Evolutionary conservation across 2,329 filamentous ascomycete genomes (phyloP).

Genomic region (Polychaeton citri): DNA sequence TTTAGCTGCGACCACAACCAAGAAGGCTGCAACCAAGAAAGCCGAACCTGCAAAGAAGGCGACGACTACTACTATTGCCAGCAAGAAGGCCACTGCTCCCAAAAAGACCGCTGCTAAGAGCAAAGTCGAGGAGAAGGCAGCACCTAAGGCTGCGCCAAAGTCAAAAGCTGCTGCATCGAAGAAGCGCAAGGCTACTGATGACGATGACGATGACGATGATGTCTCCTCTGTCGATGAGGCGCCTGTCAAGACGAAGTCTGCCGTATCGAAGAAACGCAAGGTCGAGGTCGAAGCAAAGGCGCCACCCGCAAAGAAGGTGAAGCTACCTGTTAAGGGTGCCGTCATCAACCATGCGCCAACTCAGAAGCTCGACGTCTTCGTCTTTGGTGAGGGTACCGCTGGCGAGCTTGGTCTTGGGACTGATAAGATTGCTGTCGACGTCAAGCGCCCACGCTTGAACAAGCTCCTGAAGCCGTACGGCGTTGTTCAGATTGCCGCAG

Average conservation of each 20-base stretch:
- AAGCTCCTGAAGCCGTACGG: slow-evolving; percentile 45
- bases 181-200: slow-evolving; percentile 5
- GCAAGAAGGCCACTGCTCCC: slow-evolving; percentile 3
- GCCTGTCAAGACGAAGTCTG: slow-evolving; percentile 5
- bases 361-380: slow-evolving; percentile 56
- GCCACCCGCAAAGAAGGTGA: slow-evolving; percentile 10
- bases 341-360: slow-evolving; percentile 53
- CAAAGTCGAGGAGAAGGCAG: slow-evolving; percentile 3
- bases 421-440: slow-evolving; percentile 53
- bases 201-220: slow-evolving; percentile 1
- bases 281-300: slow-evolving; percentile 9
- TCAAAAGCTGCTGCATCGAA: slow-evolving; percentile 4
- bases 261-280: slow-evolving; percentile 9
- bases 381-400: slow-evolving; percentile 68
- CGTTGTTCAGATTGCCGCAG: slow-evolving; percentile 63
- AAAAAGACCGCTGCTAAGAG: slow-evolving; percentile 13
- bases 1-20: background rate
- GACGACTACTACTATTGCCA: slow-evolving; percentile 17
- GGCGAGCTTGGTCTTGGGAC: slow-evolving; percentile 70
- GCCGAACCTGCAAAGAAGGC: slow-evolving; percentile 9
- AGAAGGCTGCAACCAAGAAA: slow-evolving; percentile 4
- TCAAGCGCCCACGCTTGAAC: slow-evolving; percentile 62
- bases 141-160: slow-evolving; percentile 5
- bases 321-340: slow-evolving; percentile 11
- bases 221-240: background rate